Conservation (phyloP, 1,139 yeast species). For the Nakaseomyces delphensis region DNA sequence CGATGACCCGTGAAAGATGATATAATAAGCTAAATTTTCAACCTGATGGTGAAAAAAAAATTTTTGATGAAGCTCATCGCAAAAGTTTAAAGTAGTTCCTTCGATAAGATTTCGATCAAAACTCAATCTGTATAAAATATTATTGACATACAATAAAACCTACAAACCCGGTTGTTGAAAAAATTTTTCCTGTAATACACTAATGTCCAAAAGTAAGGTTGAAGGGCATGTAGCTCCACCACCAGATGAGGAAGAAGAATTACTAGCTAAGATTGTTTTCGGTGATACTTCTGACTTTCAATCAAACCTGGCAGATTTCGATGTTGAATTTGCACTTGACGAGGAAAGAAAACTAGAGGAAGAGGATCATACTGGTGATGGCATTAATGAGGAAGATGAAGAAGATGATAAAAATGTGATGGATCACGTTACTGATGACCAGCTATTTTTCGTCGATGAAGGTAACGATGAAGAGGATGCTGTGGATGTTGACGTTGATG, state of each 20-base stretch:
- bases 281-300: conserved; percentile 83
- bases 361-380: conserved; percentile 30
- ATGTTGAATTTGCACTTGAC: conserved; percentile 43
- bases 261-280: conserved; percentile 75
- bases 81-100: background rate
- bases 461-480: conserved; percentile 31
- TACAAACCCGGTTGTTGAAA: too few relatives aligned
- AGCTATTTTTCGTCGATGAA: conserved; percentile 57
- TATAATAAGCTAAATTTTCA: background rate
- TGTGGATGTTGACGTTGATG: conserved; percentile 25
- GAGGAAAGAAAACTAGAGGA: conserved; percentile 37
- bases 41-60: background rate
- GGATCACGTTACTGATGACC: conserved; percentile 43
- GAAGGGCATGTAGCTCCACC: conserved; percentile 37
- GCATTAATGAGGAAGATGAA: conserved; percentile 29
- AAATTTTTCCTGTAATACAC: too few relatives aligned
- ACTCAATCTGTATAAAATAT: background rate
- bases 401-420: conserved; percentile 25
- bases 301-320: conserved; percentile 48
- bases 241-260: conserved; percentile 75
- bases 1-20: background rate
- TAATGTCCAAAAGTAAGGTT: background rate
- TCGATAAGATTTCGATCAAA: background rate
- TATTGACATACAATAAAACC: background rate
- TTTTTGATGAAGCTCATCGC: conserved; percentile 4